Conservation (phyloP, 2,329 filamentous ascomycete species). For the Aspergillus udagawae region DNA sequence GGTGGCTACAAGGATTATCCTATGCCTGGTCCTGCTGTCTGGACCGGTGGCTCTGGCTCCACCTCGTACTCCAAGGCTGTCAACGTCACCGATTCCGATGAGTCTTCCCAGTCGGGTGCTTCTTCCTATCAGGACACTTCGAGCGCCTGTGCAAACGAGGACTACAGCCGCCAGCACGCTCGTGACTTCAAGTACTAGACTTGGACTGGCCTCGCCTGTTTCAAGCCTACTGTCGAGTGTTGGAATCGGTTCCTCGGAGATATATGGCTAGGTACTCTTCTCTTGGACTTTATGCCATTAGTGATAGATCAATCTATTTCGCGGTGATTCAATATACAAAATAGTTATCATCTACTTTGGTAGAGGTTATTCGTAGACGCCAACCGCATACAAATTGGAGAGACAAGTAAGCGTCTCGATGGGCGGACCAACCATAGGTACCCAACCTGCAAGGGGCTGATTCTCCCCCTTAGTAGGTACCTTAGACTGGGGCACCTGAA, state of each 20-base stretch:
- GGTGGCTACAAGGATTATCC: constrained; percentile 15
- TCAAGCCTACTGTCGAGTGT: neutral
- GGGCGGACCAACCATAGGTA: neutral
- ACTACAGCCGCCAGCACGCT: neutral
- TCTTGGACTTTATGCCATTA: neutral
- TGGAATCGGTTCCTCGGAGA: neutral
- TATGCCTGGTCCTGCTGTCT: constrained; percentile 17
- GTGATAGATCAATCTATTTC: neutral
- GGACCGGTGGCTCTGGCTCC: constrained; percentile 1
- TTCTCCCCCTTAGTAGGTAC: no score
- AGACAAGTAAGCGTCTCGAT: neutral
- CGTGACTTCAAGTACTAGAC: neutral
- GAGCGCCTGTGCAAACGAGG: neutral
- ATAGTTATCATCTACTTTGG: neutral
- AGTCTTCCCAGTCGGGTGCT: neutral
- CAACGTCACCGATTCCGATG: neutral
- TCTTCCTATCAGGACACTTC: neutral
- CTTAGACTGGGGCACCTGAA: no score
- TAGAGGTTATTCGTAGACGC: neutral
- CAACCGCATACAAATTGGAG: neutral
- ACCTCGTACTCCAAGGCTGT: neutral
- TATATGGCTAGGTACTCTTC: neutral
- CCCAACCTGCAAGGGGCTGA: no score
- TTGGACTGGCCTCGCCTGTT: neutral
- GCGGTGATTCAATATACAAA: neutral